Evolutionary conservation across 139 green algal genomes (phyloP).

Genomic region (Ettlia oleoabundans): DNA sequence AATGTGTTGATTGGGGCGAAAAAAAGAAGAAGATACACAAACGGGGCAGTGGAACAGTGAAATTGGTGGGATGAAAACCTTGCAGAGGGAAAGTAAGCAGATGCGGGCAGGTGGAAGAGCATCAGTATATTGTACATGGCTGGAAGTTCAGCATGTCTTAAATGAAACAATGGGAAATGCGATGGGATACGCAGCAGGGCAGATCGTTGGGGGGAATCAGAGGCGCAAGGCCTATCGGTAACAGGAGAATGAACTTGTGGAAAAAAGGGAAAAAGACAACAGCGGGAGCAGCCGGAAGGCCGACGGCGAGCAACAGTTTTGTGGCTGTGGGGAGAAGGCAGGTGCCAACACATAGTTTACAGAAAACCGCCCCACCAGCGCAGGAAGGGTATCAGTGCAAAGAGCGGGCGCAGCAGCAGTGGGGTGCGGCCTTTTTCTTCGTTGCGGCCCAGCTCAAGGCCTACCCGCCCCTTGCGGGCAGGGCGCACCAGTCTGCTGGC

Average conservation of each 20-base stretch:
- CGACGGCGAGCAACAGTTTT: neutral
- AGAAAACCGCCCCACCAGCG: slow-evolving; percentile 44
- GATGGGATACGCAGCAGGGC: too few species aligned
- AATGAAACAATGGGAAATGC: neutral
- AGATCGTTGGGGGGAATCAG: too few species aligned
- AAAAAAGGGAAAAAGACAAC: neutral
- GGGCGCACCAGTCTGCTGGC: neutral
- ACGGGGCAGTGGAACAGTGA: too few species aligned
- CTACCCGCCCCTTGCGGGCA: neutral
- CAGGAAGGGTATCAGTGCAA: slow-evolving; percentile 34
- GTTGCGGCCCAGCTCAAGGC: neutral
- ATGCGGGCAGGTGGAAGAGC: neutral
- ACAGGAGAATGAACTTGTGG: neutral
- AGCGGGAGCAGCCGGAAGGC: neutral
- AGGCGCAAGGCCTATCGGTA: neutral
- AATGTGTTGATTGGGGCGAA: too few species aligned
- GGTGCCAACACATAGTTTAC: neutral
- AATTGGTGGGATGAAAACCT: too few species aligned
- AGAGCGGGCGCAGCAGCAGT: slow-evolving; percentile 2
- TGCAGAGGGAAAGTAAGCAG: neutral
- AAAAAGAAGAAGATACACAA: too few species aligned
- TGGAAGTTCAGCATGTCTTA: neutral
- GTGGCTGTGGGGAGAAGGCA: neutral
- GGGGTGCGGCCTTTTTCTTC: neutral
- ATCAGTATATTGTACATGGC: neutral